Base-by-base conservation (phyloP, 495 filamentous ascomycete species). In the Lasiosphaeriaceae sp. region DNA sequence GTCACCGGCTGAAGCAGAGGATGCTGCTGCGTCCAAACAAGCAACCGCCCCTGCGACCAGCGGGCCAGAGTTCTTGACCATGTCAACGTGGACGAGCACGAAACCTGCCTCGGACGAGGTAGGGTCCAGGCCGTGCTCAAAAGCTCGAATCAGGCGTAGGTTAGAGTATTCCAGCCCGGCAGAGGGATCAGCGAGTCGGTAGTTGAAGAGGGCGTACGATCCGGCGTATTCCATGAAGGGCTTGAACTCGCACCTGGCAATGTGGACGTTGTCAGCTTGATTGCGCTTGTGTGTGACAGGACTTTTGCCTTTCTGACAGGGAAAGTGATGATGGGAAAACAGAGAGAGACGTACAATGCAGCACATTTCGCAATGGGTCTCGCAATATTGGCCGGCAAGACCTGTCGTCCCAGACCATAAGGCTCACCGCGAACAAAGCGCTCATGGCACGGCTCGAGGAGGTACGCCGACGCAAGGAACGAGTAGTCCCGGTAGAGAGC, bases 161-260 rank as follows among this genome's bases (percentile, higher is more conserved):
- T 96, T 96, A 48, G 80, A 74, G 66, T 92, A 91, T 11, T 84
- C 77, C 16, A 90, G 76, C 23, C 89, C 89, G 21, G 72, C 75
- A 16, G 77, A 65, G 16, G 86, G 86, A 54, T 92, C 79, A 23
- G 78, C 73, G 14, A 94, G 78, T 21, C 80, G 81, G 70, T 94
- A 96, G 76, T 96, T 96, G 82, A 86, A 96, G 47, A 96, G 83
- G 45, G 90, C 88, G 71, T 96, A 96, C 2, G 88, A 88, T 21
- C 90, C 92, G 12, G 92, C 92, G 71, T 96, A 96, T 63, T 93
- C 90, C 90, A 96, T 93, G 78, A 95, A 96, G 7, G 92, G 90
- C 66, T 88, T 87, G 73, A 89, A 90, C 19, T 81, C 83, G 56
- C 78, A 78, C 21, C 80, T 86, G 16, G 7, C 9, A 21, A 20